A percentile compares a stretch with the other conserved stretches of the same genome.
These are phyloP conservation scores for Solanum hybrid DNA, from an alignment of 305 asterid species.

Conservation along the genomic window DNA sequence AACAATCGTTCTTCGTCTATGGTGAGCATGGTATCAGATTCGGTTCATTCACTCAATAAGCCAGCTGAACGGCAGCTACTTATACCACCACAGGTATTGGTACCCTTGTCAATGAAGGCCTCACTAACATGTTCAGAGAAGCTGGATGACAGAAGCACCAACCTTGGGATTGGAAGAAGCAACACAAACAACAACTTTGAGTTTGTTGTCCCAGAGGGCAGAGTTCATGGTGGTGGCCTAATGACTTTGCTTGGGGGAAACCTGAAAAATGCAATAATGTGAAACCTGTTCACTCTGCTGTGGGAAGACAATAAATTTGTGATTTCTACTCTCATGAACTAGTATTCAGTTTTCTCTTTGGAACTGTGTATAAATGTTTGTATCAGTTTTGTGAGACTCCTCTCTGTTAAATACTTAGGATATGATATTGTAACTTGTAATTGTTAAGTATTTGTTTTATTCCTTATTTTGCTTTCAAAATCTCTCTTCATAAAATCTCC, in stretches of 20 bases:
- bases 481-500: background rate
- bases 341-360: background rate
- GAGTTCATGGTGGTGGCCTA: slow-evolving; percentile 96
- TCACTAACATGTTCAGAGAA: slow-evolving; percentile 23
- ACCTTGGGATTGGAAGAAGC: slow-evolving; percentile 6
- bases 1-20: slow-evolving; percentile 36
- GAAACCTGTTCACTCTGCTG: background rate
- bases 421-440: background rate
- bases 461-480: background rate
- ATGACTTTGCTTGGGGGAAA: slow-evolving; percentile 68
- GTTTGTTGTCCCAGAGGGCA: slow-evolving; percentile 63
- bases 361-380: slow-evolving; percentile 1
- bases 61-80: slow-evolving; percentile 49
- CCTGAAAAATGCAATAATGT: slow-evolving; percentile 31
- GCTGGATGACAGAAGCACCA: slow-evolving; percentile 24
- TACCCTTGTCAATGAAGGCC: slow-evolving; percentile 83
- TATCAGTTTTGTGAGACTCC: background rate
- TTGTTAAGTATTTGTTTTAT: background rate
- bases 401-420: background rate
- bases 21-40: slow-evolving; percentile 37
- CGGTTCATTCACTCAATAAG: slow-evolving; percentile 28
- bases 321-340: background rate
- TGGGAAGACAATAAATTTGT: background rate
- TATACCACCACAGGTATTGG: slow-evolving; percentile 83
- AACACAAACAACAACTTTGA: slow-evolving; percentile 14